Conservation (phyloP, 257 asterid species). For the Gardenia jasminoides region DNA sequence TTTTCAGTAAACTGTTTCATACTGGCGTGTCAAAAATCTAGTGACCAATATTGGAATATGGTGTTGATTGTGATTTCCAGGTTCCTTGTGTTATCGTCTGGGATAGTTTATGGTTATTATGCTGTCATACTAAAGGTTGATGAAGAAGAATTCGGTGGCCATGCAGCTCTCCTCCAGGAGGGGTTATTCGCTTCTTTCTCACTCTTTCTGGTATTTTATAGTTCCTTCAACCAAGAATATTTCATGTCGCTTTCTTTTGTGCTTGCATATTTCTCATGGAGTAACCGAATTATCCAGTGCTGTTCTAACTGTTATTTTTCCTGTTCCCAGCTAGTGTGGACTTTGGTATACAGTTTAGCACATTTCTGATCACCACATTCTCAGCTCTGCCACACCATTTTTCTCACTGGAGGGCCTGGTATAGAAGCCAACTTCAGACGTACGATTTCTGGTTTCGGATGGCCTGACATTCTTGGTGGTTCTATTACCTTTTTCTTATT, state of each 20-base stretch:
- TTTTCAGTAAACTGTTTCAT: not conserved
- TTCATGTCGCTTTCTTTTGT: not conserved
- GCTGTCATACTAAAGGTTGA: slow-evolving; percentile 70
- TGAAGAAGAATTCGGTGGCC: slow-evolving; percentile 98
- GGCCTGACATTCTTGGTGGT: slow-evolving; percentile 5
- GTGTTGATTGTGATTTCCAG: slow-evolving; percentile 35
- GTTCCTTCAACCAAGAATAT: not conserved
- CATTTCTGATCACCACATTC: slow-evolving; percentile 58
- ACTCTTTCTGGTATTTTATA: slow-evolving; percentile 69
- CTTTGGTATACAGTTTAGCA: slow-evolving; percentile 87
- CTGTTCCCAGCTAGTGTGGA: slow-evolving; percentile 78
- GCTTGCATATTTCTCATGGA: not conserved
- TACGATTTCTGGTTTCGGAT: slow-evolving; percentile 1
- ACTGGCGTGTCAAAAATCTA: not conserved
- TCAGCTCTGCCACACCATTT: slow-evolving; percentile 10
- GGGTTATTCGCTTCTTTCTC: slow-evolving; percentile 88
- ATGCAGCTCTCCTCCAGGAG: slow-evolving; percentile 89
- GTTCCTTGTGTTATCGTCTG: slow-evolving; percentile 71
- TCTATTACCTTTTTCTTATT: slow-evolving; percentile 1
- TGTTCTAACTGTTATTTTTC: slow-evolving; percentile 5
- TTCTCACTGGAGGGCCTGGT: slow-evolving; percentile 6
- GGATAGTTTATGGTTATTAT: slow-evolving; percentile 77
- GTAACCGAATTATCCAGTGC: not conserved
- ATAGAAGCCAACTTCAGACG: slow-evolving; percentile 1
- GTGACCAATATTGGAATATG: slow-evolving; percentile 5